Percentiles rank a stretch among this genome's conserved stretches.
Evolutionary conservation across 129 eudicot species (phyloP).

Genomic region (carrot (Daucus carota)): DNA sequence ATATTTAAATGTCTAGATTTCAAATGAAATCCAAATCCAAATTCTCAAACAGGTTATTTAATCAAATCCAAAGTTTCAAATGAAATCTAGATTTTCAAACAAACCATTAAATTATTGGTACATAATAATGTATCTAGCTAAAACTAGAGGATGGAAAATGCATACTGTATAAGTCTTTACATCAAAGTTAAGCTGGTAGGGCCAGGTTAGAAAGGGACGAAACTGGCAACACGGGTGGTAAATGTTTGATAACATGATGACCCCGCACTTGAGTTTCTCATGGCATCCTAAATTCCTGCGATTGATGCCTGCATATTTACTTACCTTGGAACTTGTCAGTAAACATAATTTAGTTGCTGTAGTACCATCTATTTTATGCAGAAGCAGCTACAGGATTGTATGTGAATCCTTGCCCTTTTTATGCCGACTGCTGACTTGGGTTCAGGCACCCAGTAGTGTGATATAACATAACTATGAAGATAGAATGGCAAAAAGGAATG

Average conservation of each 20-base stretch:
- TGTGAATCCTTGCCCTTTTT: conserved; percentile 41
- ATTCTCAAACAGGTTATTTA: no score
- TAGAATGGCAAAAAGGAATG: no score
- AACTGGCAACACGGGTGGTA: conserved; percentile 1
- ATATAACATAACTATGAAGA: no score
- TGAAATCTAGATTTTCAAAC: no score
- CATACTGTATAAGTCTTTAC: no score
- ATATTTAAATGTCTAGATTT: no score
- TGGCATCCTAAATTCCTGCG: conserved; percentile 13
- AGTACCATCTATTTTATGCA: conserved; percentile 11
- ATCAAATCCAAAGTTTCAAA: no score
- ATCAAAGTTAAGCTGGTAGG: neutral
- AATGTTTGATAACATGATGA: neutral
- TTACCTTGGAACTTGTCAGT: conserved; percentile 5
- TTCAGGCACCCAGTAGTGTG: conserved; percentile 26
- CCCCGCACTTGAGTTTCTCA: neutral
- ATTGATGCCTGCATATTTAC: conserved; percentile 1
- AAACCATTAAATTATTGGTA: no score
- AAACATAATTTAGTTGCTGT: neutral
- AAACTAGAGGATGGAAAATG: no score
- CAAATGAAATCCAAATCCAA: no score
- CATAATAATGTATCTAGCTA: no score
- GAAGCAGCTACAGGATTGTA: conserved; percentile 13
- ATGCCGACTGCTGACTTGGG: conserved; percentile 37
- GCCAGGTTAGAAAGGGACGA: conserved; percentile 1